Evolutionary conservation across 73 alveolate genomes (phyloP).

Genomic region (Paramecium bursaria): DNA sequence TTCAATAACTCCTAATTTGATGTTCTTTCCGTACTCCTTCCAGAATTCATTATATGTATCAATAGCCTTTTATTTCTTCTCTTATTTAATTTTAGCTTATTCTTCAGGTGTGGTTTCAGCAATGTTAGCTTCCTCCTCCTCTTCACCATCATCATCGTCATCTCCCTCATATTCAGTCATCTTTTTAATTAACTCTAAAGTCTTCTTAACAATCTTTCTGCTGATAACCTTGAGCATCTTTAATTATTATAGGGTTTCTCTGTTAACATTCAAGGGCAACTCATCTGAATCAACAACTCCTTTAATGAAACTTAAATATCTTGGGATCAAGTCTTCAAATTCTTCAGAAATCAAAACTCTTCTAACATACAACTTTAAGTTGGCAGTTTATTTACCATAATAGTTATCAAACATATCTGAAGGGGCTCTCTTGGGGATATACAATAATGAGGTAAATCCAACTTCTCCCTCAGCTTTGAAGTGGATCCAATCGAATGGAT

Average conservation of each 20-base stretch:
- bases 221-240: conserved; percentile 96
- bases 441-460: conserved; percentile 95
- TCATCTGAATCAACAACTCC: conserved; percentile 99
- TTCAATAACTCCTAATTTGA: conserved; percentile 98
- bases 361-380: conserved; percentile 96
- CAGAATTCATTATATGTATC: conserved; percentile 92
- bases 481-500: conserved; percentile 97
- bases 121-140: conserved; percentile 80
- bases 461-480: conserved; percentile 99
- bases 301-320: conserved; percentile 96
- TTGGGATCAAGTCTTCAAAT: conserved; percentile 98
- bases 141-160: conserved; percentile 93
- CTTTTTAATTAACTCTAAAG: conserved; percentile 87
- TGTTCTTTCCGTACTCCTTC: conserved; percentile 95
- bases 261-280: conserved; percentile 98
- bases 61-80: conserved; percentile 72
- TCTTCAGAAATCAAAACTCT: conserved; percentile 98
- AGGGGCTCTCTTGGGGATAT: conserved; percentile 95
- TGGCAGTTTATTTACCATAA: conserved; percentile 93
- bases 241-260: conserved; percentile 97
- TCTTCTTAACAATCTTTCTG: conserved; percentile 94
- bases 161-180: conserved; percentile 92
- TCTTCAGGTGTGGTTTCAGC: conserved; percentile 83
- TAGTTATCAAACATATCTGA: conserved; percentile 96
- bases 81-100: conserved; percentile 78